A percentile compares a stretch with the other conserved stretches of the same genome.
Conservation (phyloP, 2,329 filamentous ascomycete species). For the Colletotrichum acutatum region DNA sequence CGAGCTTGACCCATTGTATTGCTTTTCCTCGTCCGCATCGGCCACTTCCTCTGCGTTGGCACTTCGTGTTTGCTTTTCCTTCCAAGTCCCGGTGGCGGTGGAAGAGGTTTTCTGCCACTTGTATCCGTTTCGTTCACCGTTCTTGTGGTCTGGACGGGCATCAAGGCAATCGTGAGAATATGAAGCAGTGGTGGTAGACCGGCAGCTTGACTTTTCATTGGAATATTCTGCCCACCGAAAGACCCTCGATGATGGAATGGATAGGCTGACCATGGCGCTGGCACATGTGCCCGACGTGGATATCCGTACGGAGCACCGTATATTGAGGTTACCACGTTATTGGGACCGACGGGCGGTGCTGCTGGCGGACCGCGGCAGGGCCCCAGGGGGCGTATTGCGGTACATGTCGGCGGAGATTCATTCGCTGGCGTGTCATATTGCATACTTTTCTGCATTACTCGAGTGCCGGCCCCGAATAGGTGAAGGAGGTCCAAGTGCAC, state of each 20-base stretch:
- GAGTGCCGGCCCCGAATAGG: conserved; percentile 1
- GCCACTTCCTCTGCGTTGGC: not conserved
- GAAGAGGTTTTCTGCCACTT: conserved; percentile 6
- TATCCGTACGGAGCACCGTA: not conserved
- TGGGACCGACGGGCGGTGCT: conserved; percentile 3
- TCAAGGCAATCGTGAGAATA: not conserved
- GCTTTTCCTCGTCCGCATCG: not conserved
- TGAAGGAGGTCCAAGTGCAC: not conserved
- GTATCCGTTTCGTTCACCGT: not conserved
- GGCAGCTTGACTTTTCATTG: not conserved
- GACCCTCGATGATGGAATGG: not conserved
- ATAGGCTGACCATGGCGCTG: not conserved
- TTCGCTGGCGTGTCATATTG: not conserved
- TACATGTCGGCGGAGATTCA: not conserved
- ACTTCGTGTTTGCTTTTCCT: conserved; percentile 8
- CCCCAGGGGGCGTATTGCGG: not conserved
- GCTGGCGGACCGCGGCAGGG: not conserved
- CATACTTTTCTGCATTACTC: not conserved
- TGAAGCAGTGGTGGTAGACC: not conserved
- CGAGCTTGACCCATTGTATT: not conserved
- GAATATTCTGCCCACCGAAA: not conserved
- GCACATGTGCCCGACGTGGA: conserved; percentile 4
- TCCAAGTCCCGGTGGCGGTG: not conserved
- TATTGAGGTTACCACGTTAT: conserved; percentile 18
- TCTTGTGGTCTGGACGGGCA: not conserved